These are phyloP conservation scores for Tolypocladium guangdongense DNA, from an alignment of 2,329 filamentous ascomycete genomes.

Conservation along the genomic window DNA sequence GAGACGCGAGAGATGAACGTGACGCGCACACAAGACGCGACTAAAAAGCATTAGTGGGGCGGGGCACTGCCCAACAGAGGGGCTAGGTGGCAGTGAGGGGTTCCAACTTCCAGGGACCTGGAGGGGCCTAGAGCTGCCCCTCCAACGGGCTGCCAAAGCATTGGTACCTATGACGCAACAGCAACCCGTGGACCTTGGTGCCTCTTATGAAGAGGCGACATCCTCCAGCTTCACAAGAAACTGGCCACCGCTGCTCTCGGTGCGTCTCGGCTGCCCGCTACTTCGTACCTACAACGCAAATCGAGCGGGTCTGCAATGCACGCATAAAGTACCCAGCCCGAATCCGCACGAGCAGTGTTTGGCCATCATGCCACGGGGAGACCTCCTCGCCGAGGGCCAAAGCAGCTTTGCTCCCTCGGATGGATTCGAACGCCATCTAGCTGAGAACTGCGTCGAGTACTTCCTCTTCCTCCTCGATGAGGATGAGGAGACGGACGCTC, in stretches of 20 bases:
- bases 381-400: not conserved
- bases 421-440: conserved; percentile 28
- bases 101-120: too few species aligned
- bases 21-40: not conserved
- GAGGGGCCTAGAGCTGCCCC: too few species aligned
- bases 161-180: not conserved
- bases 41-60: not conserved
- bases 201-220: too few species aligned
- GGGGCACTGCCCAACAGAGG: too few species aligned
- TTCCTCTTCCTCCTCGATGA: conserved; percentile 61
- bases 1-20: not conserved
- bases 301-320: not conserved
- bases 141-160: too few species aligned
- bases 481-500: conserved; percentile 39
- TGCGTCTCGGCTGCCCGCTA: not conserved
- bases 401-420: not conserved
- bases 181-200: not conserved
- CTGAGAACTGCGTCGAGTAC: conserved; percentile 83
- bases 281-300: not conserved
- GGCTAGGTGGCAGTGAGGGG: too few species aligned
- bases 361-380: not conserved
- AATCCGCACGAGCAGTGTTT: not conserved
- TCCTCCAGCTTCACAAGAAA: not conserved
- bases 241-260: too few species aligned
- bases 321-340: not conserved